phyloP scores from a whole-genome alignment of 2,329 filamentous ascomycete species.

The Pseudogymnoascus sp. region DNA sequence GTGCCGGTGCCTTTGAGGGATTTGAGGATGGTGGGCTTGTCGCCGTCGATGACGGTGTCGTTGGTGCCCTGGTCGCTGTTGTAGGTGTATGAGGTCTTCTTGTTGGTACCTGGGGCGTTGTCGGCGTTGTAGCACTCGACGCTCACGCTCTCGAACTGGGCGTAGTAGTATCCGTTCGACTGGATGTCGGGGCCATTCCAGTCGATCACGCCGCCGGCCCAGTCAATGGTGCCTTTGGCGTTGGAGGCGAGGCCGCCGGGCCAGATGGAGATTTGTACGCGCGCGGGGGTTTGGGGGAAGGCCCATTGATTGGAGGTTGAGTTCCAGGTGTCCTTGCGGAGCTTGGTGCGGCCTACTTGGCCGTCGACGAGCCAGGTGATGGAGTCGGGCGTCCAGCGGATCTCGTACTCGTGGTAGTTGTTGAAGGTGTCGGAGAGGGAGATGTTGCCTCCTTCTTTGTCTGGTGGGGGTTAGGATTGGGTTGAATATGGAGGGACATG shows the following conservation, averaged over 20 bases:
- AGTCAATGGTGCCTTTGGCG: slow-evolving; percentile 73
- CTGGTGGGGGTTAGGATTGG: slow-evolving; percentile 37
- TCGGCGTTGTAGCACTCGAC: slow-evolving; percentile 73
- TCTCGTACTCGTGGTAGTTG: slow-evolving; percentile 82
- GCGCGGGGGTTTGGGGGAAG: slow-evolving; percentile 84
- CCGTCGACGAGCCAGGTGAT: slow-evolving; percentile 87
- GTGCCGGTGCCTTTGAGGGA: slow-evolving; percentile 75
- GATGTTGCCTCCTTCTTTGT: slow-evolving; percentile 67
- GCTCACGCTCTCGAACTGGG: slow-evolving; percentile 65
- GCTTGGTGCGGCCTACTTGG: slow-evolving; percentile 61
- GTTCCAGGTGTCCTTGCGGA: slow-evolving; percentile 80
- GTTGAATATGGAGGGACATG: slow-evolving; percentile 17
- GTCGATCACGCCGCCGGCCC: slow-evolving; percentile 85
- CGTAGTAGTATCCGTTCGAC: slow-evolving; percentile 80
- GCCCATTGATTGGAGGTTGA: slow-evolving; percentile 69
- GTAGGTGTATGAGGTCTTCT: slow-evolving; percentile 68
- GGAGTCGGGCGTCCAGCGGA: slow-evolving; percentile 82
- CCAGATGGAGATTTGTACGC: slow-evolving; percentile 93
- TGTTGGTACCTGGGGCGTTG: slow-evolving; percentile 55
- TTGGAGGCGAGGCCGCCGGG: slow-evolving; percentile 77
- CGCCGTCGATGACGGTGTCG: slow-evolving; percentile 64
- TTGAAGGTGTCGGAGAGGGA: slow-evolving; percentile 60
- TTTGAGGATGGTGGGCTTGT: slow-evolving; percentile 66
- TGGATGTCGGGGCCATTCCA: slow-evolving; percentile 79
- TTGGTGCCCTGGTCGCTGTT: slow-evolving; percentile 58